Evolutionary conservation across 257 asterid genomes (phyloP).

Genomic region (Petrea volubilis): DNA sequence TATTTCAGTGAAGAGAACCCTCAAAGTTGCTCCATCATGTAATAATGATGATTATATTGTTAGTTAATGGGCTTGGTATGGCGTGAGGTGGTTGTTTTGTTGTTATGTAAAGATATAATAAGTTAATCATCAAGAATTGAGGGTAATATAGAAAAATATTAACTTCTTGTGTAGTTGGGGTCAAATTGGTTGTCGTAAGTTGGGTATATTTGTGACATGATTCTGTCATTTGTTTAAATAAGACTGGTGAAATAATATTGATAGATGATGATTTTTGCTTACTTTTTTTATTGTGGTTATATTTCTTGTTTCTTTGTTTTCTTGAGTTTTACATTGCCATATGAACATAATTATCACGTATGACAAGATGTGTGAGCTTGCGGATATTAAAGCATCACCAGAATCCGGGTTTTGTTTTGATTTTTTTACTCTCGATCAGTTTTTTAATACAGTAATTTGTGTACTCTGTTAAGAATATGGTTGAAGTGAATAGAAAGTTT

Average conservation of each 20-base stretch:
- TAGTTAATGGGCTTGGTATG: neutral
- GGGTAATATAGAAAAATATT: neutral
- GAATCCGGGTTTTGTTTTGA: too few species aligned
- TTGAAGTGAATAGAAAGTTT: too few species aligned
- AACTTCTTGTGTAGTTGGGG: neutral
- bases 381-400: neutral
- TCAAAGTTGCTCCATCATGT: slow-evolving; percentile 58
- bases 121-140: too few species aligned
- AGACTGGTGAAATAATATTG: neutral
- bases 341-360: neutral
- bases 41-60: neutral
- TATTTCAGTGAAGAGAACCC: slow-evolving; percentile 60
- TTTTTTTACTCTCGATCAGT: too few species aligned
- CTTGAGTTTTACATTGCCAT: neutral
- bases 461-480: too few species aligned
- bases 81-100: neutral
- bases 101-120: too few species aligned
- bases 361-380: neutral
- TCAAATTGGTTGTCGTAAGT: too few species aligned
- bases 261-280: neutral
- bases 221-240: neutral
- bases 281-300: too few species aligned
- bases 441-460: too few species aligned
- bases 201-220: neutral
- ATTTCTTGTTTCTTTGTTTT: neutral